Base-by-base conservation (phyloP, 768 basidiomycete genomes). In the Coprinellus micaceus region DNA sequence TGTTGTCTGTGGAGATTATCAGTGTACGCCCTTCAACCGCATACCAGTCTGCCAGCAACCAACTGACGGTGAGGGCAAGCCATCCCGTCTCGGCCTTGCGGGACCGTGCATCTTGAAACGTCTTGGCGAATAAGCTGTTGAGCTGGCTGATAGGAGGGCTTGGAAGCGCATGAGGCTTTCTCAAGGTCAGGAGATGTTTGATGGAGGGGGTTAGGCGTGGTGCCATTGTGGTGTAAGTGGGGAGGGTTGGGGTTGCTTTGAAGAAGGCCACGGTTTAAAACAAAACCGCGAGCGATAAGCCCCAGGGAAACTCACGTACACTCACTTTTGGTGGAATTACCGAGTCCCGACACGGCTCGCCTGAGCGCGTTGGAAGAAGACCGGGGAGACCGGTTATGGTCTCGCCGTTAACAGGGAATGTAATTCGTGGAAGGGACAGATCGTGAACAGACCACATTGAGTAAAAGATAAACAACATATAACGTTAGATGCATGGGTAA, bases 61-160 rank as follows among this genome's bases (percentile, higher is more conserved):
- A 36, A 55, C 81, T 65, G 69, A 88, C 91, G 61, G 89, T 78
- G 22, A 92, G 77, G 50, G 90, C 89, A 19, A 93, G 79, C 91
- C 91, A 93, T 45, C 85, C 89, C 11, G 82, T 85, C 71, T 85
- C 85, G 29, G 83, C 89, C 17, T 81, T 84, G 60, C 79, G 81
- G 44, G 72, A 69, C 64, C 74, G 76, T 26, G 91, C 91, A 66
- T 89, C 85, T 45, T 72, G 74, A 59, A 82, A 80, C n/a, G 91
- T 87, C 48, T 74, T 76, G 7, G 72, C 66, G 62, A 94, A 81
- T 24, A 90, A 71, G 30, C 64, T 70, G 61, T 80, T 78, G 22
- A 93, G 72, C 60, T 69, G 77, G 17, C 77, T 54, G 11, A 77
- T 52, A 12, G 83, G 74, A 33, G 90, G 90, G 54, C 82, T 76